Base-by-base conservation (phyloP, 2,329 filamentous ascomycete genomes). In the Pleoardoris graminearum region DNA sequence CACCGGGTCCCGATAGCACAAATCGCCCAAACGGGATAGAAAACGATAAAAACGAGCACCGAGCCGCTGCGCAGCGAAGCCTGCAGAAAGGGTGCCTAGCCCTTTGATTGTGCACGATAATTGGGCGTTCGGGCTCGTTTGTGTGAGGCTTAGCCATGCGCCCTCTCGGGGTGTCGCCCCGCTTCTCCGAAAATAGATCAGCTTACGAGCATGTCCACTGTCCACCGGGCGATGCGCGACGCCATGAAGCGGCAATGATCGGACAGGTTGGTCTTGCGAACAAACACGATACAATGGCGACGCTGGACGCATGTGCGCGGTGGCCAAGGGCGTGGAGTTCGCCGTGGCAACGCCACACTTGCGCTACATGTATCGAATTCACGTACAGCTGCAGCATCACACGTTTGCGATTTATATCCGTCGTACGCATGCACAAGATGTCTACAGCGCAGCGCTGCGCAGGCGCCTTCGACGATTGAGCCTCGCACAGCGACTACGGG, bases 41-140 rank as follows among this genome's bases (percentile, higher is more conserved):
- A 47, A 47, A 47, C 44, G 33, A 47, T 37, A 47, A 44, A 41
- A 7, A 22, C 41, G 41, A 32, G 8, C 32, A 27, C 44, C 44
- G 44, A 47, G 21, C 44, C 44, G 42, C 25, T 23, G 42, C 25
- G 21, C 11, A 10, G 27, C 42, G 36, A 27, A 11, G 7, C 8
- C 37, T 39, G 37, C 37, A 39, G 11, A n/a, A 39, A 17, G 37
- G 37, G 19, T 32, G 29, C 42, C 27, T 29, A 16, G 42, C 42
- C 43, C 11, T 32, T 17, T 29, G 17, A 4, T 2, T 3, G 7
- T 16, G 41, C 11, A 19, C 17, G 16, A n/a, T 22, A 3, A 44
- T 35, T 44, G 27, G 41, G 27, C 8, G 3, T 12, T 47, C 44
- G 44, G 44, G 33, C n/a, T 47, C 44, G 44, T 47, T 27, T 25